Evolutionary conservation across 805 yeast genomes (phyloP), one percentile per base, ranked within the genome.

Genomic region (Saccharomycopsis amapae): DNA sequence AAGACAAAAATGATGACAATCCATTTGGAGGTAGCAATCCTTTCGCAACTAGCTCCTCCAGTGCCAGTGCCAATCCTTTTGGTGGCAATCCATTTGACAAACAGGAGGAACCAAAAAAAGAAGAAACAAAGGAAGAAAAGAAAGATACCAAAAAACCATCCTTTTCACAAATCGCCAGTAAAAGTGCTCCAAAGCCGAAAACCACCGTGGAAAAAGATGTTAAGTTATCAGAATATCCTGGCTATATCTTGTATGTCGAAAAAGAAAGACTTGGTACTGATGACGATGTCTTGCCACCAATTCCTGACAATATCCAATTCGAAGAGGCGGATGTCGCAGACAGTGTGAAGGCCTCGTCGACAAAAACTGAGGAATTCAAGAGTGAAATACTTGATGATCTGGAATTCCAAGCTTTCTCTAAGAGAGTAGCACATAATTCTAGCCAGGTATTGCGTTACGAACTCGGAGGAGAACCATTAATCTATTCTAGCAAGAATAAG

Each of bases 381-480:
- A 66, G 78, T 2, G 71, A 69, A 42, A 68, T 79, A 64, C 63
- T 83, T 44, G 84, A 85, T 51, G 96, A 89, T 59, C 77, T 76
- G 46, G 75, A 75, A 5, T 93, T 93, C 62, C 86, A 85, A 58
- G 75, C 79, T 49, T 93, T 93, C 61, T 75, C 85, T 24, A 81
- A 77, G 44, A 68, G 78, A 2, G 82, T 85, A 10, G 81, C 82
- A 10, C 83, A 82, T 57, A 93, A 93, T 58, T 89, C 97, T 2
- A 69, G 72, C 2, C 98, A 93, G 64, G 85, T 93, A 2, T 67
- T 93, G 30, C 73, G 98, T 46, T 89, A 90, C 62, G 87, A 88
- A 36, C 60, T 85, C 24, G 84, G 81, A 25, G 94, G 95, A 1
- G 65, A 64, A 35, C 96, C 97, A 2, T 65, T 93, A 22, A 63